phyloP scores from a whole-genome alignment of 306 rosid genomes.

The Fragaria nilgerrensis region DNA sequence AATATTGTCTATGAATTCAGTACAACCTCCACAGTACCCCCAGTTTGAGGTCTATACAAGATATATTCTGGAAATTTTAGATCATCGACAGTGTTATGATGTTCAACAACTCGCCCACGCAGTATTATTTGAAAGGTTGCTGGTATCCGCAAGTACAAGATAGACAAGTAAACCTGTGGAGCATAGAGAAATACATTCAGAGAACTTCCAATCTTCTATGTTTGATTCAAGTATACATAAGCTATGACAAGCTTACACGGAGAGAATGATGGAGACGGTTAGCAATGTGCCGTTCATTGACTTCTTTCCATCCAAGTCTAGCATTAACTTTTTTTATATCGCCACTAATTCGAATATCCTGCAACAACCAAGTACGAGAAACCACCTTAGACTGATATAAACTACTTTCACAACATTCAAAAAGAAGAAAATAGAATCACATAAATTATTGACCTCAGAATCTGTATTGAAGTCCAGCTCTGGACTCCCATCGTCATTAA shows the following conservation, averaged over 20 bases:
- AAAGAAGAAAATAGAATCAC: constrained; percentile 4
- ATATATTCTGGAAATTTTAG: constrained; percentile 63
- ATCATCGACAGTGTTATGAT: constrained; percentile 72
- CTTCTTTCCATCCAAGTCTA: constrained; percentile 19
- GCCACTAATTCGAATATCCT: constrained; percentile 80
- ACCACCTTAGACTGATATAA: constrained; percentile 12
- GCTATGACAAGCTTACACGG: constrained; percentile 55
- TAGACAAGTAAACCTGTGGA: constrained; percentile 78
- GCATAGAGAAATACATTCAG: constrained; percentile 25
- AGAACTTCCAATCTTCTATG: constrained; percentile 10
- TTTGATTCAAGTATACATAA: constrained; percentile 12
- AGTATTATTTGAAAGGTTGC: constrained; percentile 57
- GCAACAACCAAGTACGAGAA: constrained; percentile 33
- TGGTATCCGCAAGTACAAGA: constrained; percentile 79
- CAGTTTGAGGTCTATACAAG: constrained; percentile 58
- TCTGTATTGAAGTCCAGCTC: constrained; percentile 76
- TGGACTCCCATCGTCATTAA: constrained; percentile 54
- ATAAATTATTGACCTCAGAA: constrained; percentile 49
- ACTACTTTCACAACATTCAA: constrained; percentile 7
- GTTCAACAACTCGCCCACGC: constrained; percentile 72
- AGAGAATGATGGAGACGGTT: constrained; percentile 64
- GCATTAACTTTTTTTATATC: constrained; percentile 44
- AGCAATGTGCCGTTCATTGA: constrained; percentile 78
- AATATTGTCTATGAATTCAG: constrained; percentile 9
- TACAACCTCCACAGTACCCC: constrained; percentile 60